phyloP scores from a whole-genome alignment of 1,284 basidiomycete genomes.

The Sporisorium iseilematis-ciliati region DNA sequence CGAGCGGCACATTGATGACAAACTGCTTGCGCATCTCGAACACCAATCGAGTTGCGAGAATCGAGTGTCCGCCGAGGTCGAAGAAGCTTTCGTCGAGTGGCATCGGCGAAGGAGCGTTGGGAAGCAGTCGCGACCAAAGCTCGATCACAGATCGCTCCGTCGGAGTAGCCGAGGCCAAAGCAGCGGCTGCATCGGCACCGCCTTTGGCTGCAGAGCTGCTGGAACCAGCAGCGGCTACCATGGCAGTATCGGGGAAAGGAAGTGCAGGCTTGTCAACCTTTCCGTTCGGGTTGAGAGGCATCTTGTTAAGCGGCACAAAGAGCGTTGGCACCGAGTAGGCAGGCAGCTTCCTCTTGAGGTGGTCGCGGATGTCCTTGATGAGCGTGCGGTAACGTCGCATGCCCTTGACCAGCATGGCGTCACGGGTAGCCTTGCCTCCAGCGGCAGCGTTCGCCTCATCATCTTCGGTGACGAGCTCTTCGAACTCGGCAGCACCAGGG shows the following conservation, averaged over 20 bases:
- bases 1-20: conserved; percentile 90
- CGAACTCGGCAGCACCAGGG: conserved; percentile 77
- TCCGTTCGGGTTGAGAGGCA: conserved; percentile 98
- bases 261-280: conserved; percentile 99
- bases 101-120: conserved; percentile 82
- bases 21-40: conserved; percentile 96
- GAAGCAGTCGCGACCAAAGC: conserved; percentile 85
- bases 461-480: conserved; percentile 74
- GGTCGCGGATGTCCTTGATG: conserved; percentile 88
- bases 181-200: conserved; percentile 26
- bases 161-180: conserved; percentile 71
- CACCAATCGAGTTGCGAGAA: conserved; percentile 94
- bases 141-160: conserved; percentile 83
- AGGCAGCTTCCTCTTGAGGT: conserved; percentile 96
- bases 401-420: conserved; percentile 59
- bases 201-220: conserved; percentile 20
- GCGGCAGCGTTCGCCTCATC: conserved; percentile 69
- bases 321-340: conserved; percentile 72
- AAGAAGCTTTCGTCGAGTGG: conserved; percentile 96
- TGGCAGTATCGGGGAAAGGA: conserved; percentile 97
- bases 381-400: conserved; percentile 75
- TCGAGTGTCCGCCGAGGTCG: conserved; percentile 98
- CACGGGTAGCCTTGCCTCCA: conserved; percentile 40
- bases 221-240: conserved; percentile 71
- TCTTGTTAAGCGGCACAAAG: conserved; percentile 89